These are phyloP conservation scores for Hymenotorrendiella dingleyae DNA, from an alignment of 2,329 filamentous ascomycete species.

Conservation along the genomic window DNA sequence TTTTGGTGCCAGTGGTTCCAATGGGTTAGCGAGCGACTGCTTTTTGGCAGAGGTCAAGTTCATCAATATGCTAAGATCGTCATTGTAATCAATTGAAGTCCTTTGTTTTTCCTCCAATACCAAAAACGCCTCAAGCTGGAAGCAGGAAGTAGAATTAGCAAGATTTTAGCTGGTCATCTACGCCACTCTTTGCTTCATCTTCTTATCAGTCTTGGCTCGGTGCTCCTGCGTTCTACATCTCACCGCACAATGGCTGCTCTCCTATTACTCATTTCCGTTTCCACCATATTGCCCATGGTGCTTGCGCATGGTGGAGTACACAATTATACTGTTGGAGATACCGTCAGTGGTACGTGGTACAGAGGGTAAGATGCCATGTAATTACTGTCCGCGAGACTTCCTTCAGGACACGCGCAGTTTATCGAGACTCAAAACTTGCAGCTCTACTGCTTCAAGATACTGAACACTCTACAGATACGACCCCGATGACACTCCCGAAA, in stretches of 20 bases:
- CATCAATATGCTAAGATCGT: too few relatives aligned
- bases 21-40: too few relatives aligned
- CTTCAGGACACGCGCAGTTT: too few relatives aligned
- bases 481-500: constrained; percentile 4
- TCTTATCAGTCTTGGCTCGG: background rate
- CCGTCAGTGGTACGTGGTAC: constrained; percentile 12
- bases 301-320: constrained; percentile 14
- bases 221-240: too few relatives aligned
- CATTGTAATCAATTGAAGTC: too few relatives aligned
- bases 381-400: too few relatives aligned
- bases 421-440: too few relatives aligned
- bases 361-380: constrained; percentile 14
- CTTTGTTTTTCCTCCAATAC: background rate
- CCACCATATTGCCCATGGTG: background rate
- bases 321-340: constrained; percentile 15
- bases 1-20: too few relatives aligned
- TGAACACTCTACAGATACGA: constrained; percentile 9
- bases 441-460: too few relatives aligned
- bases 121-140: background rate
- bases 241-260: constrained; percentile 2
- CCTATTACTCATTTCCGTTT: background rate
- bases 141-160: too few relatives aligned
- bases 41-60: too few relatives aligned
- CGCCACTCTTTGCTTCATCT: background rate
- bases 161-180: too few relatives aligned